Evolutionary conservation across 805 yeast genomes (phyloP).

Genomic region (Myxozyma neglecta): DNA sequence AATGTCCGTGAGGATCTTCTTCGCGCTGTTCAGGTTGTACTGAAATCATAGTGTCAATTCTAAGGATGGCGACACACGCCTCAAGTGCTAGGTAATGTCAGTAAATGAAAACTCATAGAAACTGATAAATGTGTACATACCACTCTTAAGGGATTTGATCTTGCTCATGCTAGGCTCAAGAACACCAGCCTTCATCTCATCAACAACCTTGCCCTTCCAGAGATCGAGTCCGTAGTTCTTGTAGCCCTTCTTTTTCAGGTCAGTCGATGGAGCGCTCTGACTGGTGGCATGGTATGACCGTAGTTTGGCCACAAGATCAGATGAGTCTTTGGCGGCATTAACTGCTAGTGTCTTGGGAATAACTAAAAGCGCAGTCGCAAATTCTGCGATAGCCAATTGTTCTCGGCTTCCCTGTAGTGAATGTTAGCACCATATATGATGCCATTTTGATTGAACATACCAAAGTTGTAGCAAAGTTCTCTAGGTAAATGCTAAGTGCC

Average conservation of each 20-base stretch:
- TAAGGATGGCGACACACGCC: slow-evolving; percentile 94
- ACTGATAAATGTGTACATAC: background rate
- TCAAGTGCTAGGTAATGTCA: slow-evolving; percentile 62
- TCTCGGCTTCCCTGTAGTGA: slow-evolving; percentile 73
- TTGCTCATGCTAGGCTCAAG: slow-evolving; percentile 94
- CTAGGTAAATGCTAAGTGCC: slow-evolving; percentile 90
- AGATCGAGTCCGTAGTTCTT: slow-evolving; percentile 91
- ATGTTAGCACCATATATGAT: background rate
- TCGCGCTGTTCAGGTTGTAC: slow-evolving; percentile 84
- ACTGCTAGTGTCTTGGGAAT: slow-evolving; percentile 97
- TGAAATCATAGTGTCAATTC: slow-evolving; percentile 97
- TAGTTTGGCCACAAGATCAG: slow-evolving; percentile 90
- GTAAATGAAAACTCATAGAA: background rate
- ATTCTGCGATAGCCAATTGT: slow-evolving; percentile 96
- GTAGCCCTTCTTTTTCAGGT: slow-evolving; percentile 78
- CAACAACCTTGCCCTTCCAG: slow-evolving; percentile 86
- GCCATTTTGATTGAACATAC: background rate
- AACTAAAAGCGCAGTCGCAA: slow-evolving; percentile 82
- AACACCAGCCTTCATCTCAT: slow-evolving; percentile 81
- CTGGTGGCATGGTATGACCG: slow-evolving; percentile 96
- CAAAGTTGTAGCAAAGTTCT: slow-evolving; percentile 95
- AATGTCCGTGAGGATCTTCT: slow-evolving; percentile 68
- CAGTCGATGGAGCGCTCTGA: slow-evolving; percentile 82
- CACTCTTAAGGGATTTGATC: slow-evolving; percentile 83
- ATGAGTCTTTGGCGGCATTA: slow-evolving; percentile 96